phyloP scores from a whole-genome alignment of 2,329 filamentous ascomycete genomes.

The Juglanconis oblonga region DNA sequence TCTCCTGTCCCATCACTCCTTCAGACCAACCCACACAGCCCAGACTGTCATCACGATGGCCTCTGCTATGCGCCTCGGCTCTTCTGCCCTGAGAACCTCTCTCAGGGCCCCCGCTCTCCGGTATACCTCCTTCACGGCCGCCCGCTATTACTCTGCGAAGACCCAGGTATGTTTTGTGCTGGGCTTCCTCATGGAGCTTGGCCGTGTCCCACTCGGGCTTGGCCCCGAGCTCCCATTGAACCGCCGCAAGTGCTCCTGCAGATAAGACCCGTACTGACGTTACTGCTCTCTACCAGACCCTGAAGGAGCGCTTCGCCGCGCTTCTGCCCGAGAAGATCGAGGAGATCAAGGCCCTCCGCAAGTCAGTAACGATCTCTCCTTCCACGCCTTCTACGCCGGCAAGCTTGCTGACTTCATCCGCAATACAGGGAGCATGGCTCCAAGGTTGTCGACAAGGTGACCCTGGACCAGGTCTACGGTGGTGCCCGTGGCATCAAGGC shows the following conservation, averaged over 20 bases:
- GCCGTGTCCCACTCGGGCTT: neutral
- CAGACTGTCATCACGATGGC: conserved; percentile 63
- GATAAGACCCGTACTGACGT: conserved; percentile 22
- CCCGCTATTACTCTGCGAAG: conserved; percentile 92
- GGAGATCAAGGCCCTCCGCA: conserved; percentile 94
- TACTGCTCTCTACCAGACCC: conserved; percentile 55
- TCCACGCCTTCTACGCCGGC: conserved; percentile 11
- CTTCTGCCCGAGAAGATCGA: conserved; percentile 95
- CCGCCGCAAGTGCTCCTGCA: conserved; percentile 5
- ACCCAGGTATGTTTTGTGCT: conserved; percentile 62
- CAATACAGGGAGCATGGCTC: conserved; percentile 77
- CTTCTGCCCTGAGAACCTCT: conserved; percentile 77
- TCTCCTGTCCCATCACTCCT: conserved; percentile 34
- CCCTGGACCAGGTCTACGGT: conserved; percentile 98
- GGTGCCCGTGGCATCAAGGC: conserved; percentile 99
- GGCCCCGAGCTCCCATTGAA: neutral
- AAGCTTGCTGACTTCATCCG: conserved; percentile 24
- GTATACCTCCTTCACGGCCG: conserved; percentile 72
- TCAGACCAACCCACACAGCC: conserved; percentile 23
- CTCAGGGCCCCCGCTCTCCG: conserved; percentile 66
- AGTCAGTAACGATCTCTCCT: conserved; percentile 56
- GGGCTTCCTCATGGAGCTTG: neutral
- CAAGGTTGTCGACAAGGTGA: conserved; percentile 96
- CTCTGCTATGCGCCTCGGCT: conserved; percentile 76
- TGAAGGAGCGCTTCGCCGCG: conserved; percentile 98